Conservation (phyloP, 1,139 yeast genomes). For the Yamadazyma diddensiae region DNA sequence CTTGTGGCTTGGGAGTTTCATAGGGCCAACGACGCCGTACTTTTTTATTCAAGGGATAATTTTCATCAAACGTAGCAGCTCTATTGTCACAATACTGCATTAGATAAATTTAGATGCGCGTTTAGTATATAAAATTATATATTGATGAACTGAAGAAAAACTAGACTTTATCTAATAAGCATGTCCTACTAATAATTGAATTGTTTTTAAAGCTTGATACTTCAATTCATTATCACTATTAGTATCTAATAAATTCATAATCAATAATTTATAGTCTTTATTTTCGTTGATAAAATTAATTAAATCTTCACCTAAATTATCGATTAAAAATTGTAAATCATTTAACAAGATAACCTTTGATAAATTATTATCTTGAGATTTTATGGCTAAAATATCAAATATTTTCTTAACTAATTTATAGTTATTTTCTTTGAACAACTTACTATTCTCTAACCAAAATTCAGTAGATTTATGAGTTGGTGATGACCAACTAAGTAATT, state of each 20-base stretch:
- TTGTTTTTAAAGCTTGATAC: conserved; percentile 91
- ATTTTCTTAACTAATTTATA: conserved; percentile 66
- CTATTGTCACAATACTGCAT: conserved; percentile 21
- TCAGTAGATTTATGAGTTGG: conserved; percentile 89
- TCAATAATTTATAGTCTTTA: conserved; percentile 58
- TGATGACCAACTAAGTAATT: conserved; percentile 74
- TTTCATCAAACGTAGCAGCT: conserved; percentile 14
- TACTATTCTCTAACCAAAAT: conserved; percentile 85
- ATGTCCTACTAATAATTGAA: conserved; percentile 87
- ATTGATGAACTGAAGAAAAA: conserved; percentile 3
- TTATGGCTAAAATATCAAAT: conserved; percentile 32
- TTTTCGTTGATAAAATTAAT: conserved; percentile 60
- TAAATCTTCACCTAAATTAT: conserved; percentile 57
- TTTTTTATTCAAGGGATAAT: conserved; percentile 11
- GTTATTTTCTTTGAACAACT: conserved; percentile 70
- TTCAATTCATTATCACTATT: conserved; percentile 78
- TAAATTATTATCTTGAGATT: conserved; percentile 21
- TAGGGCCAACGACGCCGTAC: conserved; percentile 17
- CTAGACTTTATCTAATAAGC: conserved; percentile 18
- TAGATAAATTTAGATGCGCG: background rate
- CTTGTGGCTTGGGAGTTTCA: conserved; percentile 14
- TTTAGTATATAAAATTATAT: conserved; percentile 1
- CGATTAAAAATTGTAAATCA: conserved; percentile 43
- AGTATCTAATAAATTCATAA: conserved; percentile 81
- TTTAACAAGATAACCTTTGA: conserved; percentile 52